These are phyloP conservation scores for Talaromyces wortmannii DNA, from an alignment of 495 filamentous ascomycete species.

Conservation along the genomic window DNA sequence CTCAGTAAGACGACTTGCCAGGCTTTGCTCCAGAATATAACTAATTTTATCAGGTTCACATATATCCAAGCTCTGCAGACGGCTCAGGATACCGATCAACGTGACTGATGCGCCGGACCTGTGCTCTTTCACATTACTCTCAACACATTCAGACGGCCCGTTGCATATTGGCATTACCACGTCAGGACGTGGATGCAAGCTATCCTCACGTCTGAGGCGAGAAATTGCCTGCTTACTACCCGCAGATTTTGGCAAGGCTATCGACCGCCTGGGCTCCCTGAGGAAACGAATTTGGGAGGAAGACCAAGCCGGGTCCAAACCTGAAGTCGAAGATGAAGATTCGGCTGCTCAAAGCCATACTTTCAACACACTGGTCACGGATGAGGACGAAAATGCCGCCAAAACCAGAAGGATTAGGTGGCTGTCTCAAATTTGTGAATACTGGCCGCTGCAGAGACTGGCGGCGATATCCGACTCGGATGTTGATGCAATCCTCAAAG, in stretches of 20 bases:
- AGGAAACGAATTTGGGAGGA: conserved; percentile 74
- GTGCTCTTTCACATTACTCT: conserved; percentile 87
- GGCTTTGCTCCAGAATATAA: neutral
- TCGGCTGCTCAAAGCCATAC: conserved; percentile 71
- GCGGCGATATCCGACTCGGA: conserved; percentile 74
- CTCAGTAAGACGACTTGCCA: conserved; percentile 31
- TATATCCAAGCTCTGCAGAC: conserved; percentile 69
- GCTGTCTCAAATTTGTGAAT: conserved; percentile 96
- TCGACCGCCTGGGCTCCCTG: conserved; percentile 70
- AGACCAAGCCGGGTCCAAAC: conserved; percentile 47
- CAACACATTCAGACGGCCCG: conserved; percentile 82
- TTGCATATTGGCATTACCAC: conserved; percentile 95
- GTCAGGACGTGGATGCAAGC: conserved; percentile 90
- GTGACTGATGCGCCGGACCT: conserved; percentile 80
- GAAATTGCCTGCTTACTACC: conserved; percentile 81
- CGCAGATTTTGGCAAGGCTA: conserved; percentile 71
- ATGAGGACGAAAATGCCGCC: conserved; percentile 64
- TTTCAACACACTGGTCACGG: conserved; percentile 77
- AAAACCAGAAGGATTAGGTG: conserved; percentile 83
- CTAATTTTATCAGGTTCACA: conserved; percentile 41
- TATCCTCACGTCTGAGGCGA: conserved; percentile 81
- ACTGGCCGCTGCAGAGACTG: conserved; percentile 85
- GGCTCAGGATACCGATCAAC: conserved; percentile 85
- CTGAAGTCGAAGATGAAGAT: conserved; percentile 71
- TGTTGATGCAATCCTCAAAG: conserved; percentile 61